A percentile compares a stretch with the other conserved stretches of the same genome.
These are phyloP conservation scores for Galerina marginata DNA, from an alignment of 768 basidiomycete genomes.

Conservation along the genomic window DNA sequence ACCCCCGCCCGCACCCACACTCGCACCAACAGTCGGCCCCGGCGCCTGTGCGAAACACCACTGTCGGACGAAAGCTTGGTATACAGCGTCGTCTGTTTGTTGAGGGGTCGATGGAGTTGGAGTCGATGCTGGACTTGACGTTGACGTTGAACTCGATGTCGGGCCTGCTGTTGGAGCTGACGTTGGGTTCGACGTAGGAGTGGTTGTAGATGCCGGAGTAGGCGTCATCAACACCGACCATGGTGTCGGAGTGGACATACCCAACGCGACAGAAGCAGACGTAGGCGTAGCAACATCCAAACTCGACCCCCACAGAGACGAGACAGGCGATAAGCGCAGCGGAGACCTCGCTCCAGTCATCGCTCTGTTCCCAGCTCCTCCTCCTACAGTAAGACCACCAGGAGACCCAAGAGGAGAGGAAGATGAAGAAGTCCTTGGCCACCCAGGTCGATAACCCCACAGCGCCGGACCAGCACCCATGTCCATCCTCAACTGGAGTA, in stretches of 20 bases:
- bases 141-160: too few relatives aligned
- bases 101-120: not conserved
- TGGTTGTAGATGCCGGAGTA: too few relatives aligned
- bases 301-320: too few relatives aligned
- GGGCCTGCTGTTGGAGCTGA: too few relatives aligned
- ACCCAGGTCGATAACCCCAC: not conserved
- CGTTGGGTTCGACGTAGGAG: too few relatives aligned
- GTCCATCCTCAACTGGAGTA: not conserved
- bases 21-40: constrained; percentile 19
- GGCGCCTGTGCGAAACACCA: constrained; percentile 71
- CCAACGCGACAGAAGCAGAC: not conserved
- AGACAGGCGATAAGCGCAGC: too few relatives aligned
- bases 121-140: not conserved
- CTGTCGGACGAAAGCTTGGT: constrained; percentile 65
- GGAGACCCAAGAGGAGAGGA: not conserved
- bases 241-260: too few relatives aligned
- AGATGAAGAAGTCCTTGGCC: constrained; percentile 2
- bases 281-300: not conserved
- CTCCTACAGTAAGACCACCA: too few relatives aligned
- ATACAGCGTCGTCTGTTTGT: constrained; percentile 39
- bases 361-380: too few relatives aligned
- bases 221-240: too few relatives aligned
- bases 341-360: too few relatives aligned
- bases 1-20: constrained; percentile 6
- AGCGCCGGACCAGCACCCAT: not conserved